Percentiles rank a stretch among this genome's conserved stretches.
Conservation (phyloP, 768 basidiomycete genomes). For the Mycena rosella region DNA sequence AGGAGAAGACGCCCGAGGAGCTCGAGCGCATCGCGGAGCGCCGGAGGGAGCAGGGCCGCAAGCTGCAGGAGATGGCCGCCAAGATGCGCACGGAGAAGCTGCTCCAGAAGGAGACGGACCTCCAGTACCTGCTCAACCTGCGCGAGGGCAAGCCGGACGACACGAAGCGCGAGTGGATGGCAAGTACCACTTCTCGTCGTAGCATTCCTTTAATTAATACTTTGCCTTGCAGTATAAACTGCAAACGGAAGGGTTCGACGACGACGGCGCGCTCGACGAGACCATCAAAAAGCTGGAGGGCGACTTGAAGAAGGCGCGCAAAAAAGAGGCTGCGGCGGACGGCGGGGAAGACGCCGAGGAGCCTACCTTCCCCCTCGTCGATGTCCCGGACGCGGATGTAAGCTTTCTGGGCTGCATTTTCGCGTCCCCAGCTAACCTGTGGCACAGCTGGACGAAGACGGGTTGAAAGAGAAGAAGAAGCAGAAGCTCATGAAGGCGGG, state of each 20-base stretch:
- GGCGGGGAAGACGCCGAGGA: slow-evolving; percentile 73
- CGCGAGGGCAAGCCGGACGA: slow-evolving; percentile 70
- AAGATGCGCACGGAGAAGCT: slow-evolving; percentile 90
- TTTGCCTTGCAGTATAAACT: slow-evolving; percentile 73
- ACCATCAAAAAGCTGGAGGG: slow-evolving; percentile 88
- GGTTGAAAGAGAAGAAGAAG: slow-evolving; percentile 93
- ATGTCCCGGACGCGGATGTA: slow-evolving; percentile 91
- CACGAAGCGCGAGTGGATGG: slow-evolving; percentile 83
- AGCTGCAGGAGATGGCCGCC: slow-evolving; percentile 92
- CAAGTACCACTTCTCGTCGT: slow-evolving; percentile 45
- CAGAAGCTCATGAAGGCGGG: slow-evolving; percentile 95
- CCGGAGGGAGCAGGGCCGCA: slow-evolving; percentile 86
- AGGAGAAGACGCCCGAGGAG: slow-evolving; percentile 95
- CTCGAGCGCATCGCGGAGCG: slow-evolving; percentile 81
- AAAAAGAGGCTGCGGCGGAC: slow-evolving; percentile 86
- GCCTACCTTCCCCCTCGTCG: slow-evolving; percentile 90
- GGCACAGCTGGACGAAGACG: slow-evolving; percentile 85
- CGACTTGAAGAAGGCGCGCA: slow-evolving; percentile 80
- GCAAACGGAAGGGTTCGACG: slow-evolving; percentile 78
- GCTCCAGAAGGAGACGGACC: slow-evolving; percentile 79
- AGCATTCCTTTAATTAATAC: too few species aligned
- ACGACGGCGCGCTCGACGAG: slow-evolving; percentile 83
- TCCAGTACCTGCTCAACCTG: slow-evolving; percentile 73
- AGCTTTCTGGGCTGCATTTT: slow-evolving; percentile 31
- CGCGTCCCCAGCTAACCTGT: not conserved